Percentiles rank a stretch among this genome's conserved stretches.
These are phyloP conservation scores for Carex kokanica DNA, from an alignment of 176 grass and related monocot species.

Conservation along the genomic window DNA sequence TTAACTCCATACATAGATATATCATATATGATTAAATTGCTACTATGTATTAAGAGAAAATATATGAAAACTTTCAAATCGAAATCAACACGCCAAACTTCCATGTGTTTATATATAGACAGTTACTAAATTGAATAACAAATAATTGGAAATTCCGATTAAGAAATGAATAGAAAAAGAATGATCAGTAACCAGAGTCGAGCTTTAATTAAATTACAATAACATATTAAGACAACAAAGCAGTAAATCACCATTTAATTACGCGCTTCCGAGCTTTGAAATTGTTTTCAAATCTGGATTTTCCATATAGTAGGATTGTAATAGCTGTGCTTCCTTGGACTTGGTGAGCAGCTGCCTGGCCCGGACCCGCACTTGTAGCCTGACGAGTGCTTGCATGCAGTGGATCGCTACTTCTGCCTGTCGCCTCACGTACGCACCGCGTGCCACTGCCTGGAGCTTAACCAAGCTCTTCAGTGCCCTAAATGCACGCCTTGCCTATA, in stretches of 20 bases:
- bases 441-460: conserved; percentile 89
- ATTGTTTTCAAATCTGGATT: background rate
- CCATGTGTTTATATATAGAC: background rate
- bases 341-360: conserved; percentile 46
- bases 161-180: conserved; percentile 22
- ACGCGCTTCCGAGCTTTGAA: background rate
- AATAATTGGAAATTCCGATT: conserved; percentile 9
- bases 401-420: conserved; percentile 68
- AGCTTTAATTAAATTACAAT: background rate
- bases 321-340: conserved; percentile 41
- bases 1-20: background rate
- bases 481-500: conserved; percentile 78
- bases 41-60: background rate
- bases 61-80: background rate
- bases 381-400: conserved; percentile 87
- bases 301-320: conserved; percentile 10
- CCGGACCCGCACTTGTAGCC: conserved; percentile 74
- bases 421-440: conserved; percentile 71
- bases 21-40: background rate
- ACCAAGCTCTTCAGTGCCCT: conserved; percentile 81
- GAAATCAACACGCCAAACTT: background rate
- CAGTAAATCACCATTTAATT: background rate
- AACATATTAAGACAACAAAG: background rate
- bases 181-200: conserved; percentile 10
- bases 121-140: conserved; percentile 4